Base-by-base conservation (phyloP, 192 early-diverging fungal species). In the Nowakowskiella sp. region DNA sequence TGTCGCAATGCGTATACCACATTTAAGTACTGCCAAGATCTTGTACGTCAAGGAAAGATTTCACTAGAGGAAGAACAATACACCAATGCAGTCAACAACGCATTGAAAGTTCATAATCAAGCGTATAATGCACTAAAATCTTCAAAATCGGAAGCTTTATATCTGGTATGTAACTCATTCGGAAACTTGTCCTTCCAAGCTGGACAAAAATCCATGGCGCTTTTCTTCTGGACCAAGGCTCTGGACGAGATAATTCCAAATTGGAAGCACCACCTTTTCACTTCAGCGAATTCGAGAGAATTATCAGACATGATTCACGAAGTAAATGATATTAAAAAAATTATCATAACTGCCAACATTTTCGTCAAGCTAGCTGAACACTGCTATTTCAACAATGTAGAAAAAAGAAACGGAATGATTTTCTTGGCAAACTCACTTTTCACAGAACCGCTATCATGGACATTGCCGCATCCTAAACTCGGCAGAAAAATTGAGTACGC, bases 201-300 rank as follows among this genome's bases (percentile, higher is more conserved):
- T 7, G 47, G 48, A 23, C 54, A 66, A 34, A 4, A 7, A 16
- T 49, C 55, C 7, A 29, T 42, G 0, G 57, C 62, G 0, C 33
- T 51, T 42, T 39, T 54, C 31, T 49, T 49, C 45, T 69, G 67
- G 67, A 64, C 62, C 6, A 34, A 24, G 36, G 26, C 30, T 7
- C n/a, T 69, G 6, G 67, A 69, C 43, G 25, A 33, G 1, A 44
- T 53, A 22, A 28, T 68, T 0, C 32, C 47, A 31, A 34, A 31
- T 19, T 68, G 61, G 55, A 19, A 26, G 16, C 33, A 6, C 24
- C 19, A 33, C 6, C 50, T 59, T 10, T n/a, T 8, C 28, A 10
- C 25, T 19, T 8, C 13, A 7, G 53, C 13, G 0, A 42, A 42
- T 16, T 8, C 26, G 27, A 49, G 13, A 19, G n/a, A 19, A 25